These are phyloP conservation scores for Colletotrichum gloeosporioides DNA, from an alignment of 2,329 filamentous ascomycete genomes.

Conservation along the genomic window DNA sequence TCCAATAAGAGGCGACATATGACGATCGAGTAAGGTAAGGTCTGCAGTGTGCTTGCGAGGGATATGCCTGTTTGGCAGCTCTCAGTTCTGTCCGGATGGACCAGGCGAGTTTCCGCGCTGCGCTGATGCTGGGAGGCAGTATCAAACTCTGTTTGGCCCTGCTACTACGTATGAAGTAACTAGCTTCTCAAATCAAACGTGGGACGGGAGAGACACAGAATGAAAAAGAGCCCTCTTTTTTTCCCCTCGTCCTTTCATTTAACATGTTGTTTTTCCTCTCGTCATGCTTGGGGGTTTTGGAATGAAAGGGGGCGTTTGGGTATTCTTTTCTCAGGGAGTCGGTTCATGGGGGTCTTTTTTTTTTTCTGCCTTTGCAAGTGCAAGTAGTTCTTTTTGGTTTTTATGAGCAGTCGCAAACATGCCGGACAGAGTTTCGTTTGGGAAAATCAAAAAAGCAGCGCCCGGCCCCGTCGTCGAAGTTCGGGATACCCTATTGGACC, in stretches of 20 bases:
- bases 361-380: not conserved
- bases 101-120: not conserved
- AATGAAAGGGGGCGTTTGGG: not conserved
- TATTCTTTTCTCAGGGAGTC: not conserved
- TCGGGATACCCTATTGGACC: conserved; percentile 6
- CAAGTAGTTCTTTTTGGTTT: not conserved
- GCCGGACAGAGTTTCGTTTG: not conserved
- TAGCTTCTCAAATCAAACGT: not conserved
- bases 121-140: not conserved
- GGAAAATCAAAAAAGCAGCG: not conserved
- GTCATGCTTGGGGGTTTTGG: not conserved
- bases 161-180: not conserved
- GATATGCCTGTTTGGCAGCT: not conserved
- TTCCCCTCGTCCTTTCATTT: not conserved
- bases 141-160: conserved; percentile 8
- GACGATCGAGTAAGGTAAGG: not conserved
- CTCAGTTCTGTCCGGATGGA: not conserved
- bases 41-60: not conserved
- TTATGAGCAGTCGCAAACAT: conserved; percentile 12
- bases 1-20: conserved; percentile 2
- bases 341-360: not conserved
- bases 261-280: not conserved
- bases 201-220: not conserved
- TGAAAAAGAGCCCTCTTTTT: not conserved
- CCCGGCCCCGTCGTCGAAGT: not conserved